A percentile compares a stretch with the other conserved stretches of the same genome.
phyloP scores from a whole-genome alignment of 2,329 filamentous ascomycete genomes.

The Ascochyta koolunga region DNA sequence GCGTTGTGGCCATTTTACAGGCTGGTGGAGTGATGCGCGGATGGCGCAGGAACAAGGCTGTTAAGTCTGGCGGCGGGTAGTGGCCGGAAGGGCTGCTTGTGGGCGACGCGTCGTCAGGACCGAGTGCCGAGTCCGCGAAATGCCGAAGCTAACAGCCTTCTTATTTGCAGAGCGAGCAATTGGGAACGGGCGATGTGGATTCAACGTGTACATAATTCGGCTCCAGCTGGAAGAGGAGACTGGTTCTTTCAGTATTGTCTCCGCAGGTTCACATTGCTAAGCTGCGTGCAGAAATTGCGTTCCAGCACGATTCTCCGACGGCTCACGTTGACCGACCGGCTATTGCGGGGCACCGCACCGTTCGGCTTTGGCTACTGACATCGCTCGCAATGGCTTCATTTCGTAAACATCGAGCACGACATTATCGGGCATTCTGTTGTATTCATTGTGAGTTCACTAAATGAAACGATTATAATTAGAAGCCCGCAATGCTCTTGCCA shows the following conservation, averaged over 20 bases:
- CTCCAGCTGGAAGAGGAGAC: not conserved
- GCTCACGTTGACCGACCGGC: constrained; percentile 1
- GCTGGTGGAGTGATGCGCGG: constrained; percentile 30
- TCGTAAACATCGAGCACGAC: not conserved
- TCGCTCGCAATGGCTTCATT: not conserved
- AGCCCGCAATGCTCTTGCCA: not conserved
- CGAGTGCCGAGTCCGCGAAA: constrained; percentile 8
- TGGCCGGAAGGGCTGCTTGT: constrained; percentile 22
- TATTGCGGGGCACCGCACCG: constrained; percentile 10
- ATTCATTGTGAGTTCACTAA: not conserved
- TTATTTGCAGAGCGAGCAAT: not conserved
- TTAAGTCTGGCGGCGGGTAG: constrained; percentile 26
- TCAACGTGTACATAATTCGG: not conserved
- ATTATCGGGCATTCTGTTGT: not conserved
- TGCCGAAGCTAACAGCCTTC: constrained; percentile 3
- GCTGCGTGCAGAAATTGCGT: not conserved
- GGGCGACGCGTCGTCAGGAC: not conserved
- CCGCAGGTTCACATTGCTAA: not conserved
- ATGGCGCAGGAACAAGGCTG: constrained; percentile 36
- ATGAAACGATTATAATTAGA: not conserved
- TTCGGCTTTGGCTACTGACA: constrained; percentile 1
- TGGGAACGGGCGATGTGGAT: not conserved
- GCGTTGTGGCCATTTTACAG: constrained; percentile 21
- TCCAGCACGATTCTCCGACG: constrained; percentile 6
- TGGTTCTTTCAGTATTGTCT: not conserved